Evolutionary conservation across 257 asterid species (phyloP).

Genomic region (Penstemon eatonii): DNA sequence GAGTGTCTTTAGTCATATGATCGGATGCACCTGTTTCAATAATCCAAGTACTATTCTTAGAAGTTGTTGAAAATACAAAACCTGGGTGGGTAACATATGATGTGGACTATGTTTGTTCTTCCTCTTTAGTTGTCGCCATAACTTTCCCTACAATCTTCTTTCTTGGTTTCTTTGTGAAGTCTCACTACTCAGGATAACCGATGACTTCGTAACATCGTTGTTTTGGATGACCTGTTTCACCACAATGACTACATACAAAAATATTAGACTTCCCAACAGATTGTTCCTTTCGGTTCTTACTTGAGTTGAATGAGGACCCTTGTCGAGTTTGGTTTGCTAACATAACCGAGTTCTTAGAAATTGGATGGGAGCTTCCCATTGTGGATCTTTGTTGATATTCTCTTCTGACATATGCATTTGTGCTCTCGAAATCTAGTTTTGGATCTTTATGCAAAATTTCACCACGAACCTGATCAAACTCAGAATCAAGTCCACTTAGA

Average conservation of each 20-base stretch:
- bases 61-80: no score
- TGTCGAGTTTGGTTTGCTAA: no score
- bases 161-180: constrained; percentile 6
- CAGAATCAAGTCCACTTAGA: constrained; percentile 14
- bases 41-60: no score
- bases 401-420: constrained; percentile 14
- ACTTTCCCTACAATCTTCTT: constrained; percentile 12
- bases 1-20: no score
- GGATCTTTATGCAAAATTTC: constrained; percentile 26
- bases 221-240: constrained; percentile 10
- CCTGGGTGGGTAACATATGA: neutral
- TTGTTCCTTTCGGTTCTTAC: no score
- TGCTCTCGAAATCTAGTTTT: constrained; percentile 1
- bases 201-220: constrained; percentile 3
- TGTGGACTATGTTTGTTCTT: neutral
- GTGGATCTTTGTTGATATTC: constrained; percentile 16
- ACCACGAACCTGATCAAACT: constrained; percentile 26
- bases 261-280: neutral
- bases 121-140: neutral
- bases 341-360: no score
- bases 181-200: constrained; percentile 23
- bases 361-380: neutral
- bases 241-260: neutral
- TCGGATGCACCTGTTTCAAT: no score
- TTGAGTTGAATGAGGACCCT: no score